A percentile compares a stretch with the other conserved stretches of the same genome.
phyloP scores from a whole-genome alignment of 2,329 filamentous ascomycete species.

The Paracamarosporium sp. region DNA sequence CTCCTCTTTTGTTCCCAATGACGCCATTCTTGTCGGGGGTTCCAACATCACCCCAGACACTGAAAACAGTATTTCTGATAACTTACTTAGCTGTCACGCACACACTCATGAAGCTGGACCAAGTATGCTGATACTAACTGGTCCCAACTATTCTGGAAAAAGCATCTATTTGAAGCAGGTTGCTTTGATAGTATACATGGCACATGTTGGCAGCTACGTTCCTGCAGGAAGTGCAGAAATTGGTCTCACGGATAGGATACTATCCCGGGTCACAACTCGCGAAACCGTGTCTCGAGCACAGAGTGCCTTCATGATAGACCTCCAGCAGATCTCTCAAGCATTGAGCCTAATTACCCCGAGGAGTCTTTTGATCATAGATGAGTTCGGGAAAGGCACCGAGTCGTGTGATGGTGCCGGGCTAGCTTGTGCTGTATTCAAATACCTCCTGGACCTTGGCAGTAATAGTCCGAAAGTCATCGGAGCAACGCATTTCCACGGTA shows the following conservation, averaged over 20 bases:
- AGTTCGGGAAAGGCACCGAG: conserved; percentile 79
- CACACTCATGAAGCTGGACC: conserved; percentile 49
- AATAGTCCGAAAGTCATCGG: conserved; percentile 65
- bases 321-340: conserved; percentile 84
- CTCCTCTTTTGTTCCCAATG: conserved; percentile 81
- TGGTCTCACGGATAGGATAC: conserved; percentile 89
- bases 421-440: conserved; percentile 66
- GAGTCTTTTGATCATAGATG: conserved; percentile 88
- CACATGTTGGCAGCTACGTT: conserved; percentile 89
- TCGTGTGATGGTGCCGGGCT: conserved; percentile 69
- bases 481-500: conserved; percentile 69
- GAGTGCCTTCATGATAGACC: conserved; percentile 78
- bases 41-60: conserved; percentile 18
- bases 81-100: conserved; percentile 8
- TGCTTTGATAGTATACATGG: conserved; percentile 88
- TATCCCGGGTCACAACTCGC: conserved; percentile 82
- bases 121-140: conserved; percentile 82
- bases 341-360: conserved; percentile 75
- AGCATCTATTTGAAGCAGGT: conserved; percentile 95
- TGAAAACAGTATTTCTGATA: conserved; percentile 7
- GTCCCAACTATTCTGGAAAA: conserved; percentile 96
- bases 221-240: conserved; percentile 79
- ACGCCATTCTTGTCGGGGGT: conserved; percentile 73
- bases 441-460: conserved; percentile 58
- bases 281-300: conserved; percentile 70